These are phyloP conservation scores for Phaeosphaeria sp. DNA, from an alignment of 2,329 filamentous ascomycete genomes.

Conservation along the genomic window DNA sequence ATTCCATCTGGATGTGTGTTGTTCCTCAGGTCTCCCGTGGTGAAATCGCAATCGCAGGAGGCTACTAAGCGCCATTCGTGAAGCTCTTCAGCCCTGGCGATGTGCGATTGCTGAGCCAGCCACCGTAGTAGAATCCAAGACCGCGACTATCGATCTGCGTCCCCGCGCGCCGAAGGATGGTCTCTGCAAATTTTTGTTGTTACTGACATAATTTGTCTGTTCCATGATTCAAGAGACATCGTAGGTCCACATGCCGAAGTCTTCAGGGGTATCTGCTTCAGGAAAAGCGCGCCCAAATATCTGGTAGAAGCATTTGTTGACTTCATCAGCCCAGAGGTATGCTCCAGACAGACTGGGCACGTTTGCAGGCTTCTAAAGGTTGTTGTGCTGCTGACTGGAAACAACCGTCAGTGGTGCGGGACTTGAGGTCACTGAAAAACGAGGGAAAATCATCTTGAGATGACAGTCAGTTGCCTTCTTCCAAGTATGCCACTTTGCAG, in stretches of 20 bases:
- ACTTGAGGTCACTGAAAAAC: conserved; percentile 65
- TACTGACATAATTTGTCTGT: conserved; percentile 51
- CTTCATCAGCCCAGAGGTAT: conserved; percentile 64
- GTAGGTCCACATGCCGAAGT: conserved; percentile 63
- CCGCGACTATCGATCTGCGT: conserved; percentile 61
- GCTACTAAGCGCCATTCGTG: conserved; percentile 57
- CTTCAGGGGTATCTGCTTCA: conserved; percentile 45
- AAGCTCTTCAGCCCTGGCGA: conserved; percentile 59
- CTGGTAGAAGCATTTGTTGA: conserved; percentile 69
- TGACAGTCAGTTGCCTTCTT: conserved; percentile 13
- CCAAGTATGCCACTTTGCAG: neutral
- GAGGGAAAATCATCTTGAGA: conserved; percentile 59
- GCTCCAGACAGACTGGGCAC: conserved; percentile 60
- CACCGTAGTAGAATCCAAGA: conserved; percentile 67
- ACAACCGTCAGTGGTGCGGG: conserved; percentile 46
- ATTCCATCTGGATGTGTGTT: conserved; percentile 59
- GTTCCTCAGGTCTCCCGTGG: conserved; percentile 59
- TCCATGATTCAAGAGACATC: conserved; percentile 66
- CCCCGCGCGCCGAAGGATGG: conserved; percentile 65
- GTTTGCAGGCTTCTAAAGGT: conserved; percentile 64
- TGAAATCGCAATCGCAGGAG: conserved; percentile 65
- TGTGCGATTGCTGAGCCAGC: conserved; percentile 65
- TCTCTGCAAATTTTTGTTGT: conserved; percentile 49
- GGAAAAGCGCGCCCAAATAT: conserved; percentile 67
- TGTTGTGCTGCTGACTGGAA: conserved; percentile 63